Evolutionary conservation across 1,139 yeast genomes (phyloP).

Genomic region (Debaryomyces sp.): DNA sequence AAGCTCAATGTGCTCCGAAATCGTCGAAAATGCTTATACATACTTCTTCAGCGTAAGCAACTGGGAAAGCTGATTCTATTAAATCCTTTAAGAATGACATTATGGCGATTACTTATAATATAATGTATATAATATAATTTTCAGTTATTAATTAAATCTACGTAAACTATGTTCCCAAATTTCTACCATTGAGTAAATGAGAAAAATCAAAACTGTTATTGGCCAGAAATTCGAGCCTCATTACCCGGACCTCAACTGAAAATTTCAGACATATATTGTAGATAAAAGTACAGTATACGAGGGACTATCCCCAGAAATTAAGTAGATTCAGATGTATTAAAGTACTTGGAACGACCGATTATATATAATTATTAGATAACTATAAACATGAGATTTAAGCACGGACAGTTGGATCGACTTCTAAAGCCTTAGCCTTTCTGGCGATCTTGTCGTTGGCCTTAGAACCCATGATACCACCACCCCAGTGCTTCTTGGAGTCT

Average conservation of each 20-base stretch:
- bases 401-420: constrained; percentile 16
- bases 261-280: not conserved
- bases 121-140: constrained; percentile 1
- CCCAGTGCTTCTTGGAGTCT: constrained; percentile 93
- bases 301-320: not conserved
- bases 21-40: constrained; percentile 20
- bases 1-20: not conserved
- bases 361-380: constrained; percentile 11
- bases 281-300: not conserved
- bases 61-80: constrained; percentile 80
- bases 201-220: constrained; percentile 14
- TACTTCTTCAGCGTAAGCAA: constrained; percentile 87
- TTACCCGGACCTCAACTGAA: constrained; percentile 13
- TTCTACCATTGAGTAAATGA: constrained; percentile 6
- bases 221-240: constrained; percentile 10
- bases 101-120: constrained; percentile 9
- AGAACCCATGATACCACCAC: constrained; percentile 93
- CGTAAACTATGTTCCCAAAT: not conserved
- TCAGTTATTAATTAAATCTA: constrained; percentile 1
- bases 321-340: constrained; percentile 6
- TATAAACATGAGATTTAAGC: constrained; percentile 4
- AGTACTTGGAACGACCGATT: constrained; percentile 3
- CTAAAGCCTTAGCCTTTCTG: constrained; percentile 39
- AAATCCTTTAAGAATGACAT: constrained; percentile 73
- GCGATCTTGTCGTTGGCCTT: constrained; percentile 73